Percentiles rank a stretch among this genome's conserved stretches.
These are phyloP conservation scores for Leishmania arabica DNA, from an alignment of 208 protist species.

Conservation along the genomic window DNA sequence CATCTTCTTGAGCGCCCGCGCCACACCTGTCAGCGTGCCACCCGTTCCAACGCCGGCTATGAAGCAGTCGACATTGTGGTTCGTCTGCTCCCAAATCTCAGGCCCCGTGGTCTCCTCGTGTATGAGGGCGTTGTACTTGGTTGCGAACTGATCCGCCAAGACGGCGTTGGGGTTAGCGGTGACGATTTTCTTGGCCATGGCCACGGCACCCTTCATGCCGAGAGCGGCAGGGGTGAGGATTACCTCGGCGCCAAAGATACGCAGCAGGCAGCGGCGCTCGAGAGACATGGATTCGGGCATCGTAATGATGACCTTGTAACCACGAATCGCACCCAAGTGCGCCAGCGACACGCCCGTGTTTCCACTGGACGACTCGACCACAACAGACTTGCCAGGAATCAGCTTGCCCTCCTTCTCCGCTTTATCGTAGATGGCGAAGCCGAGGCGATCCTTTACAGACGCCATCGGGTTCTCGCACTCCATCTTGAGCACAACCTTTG, in stretches of 20 bases:
- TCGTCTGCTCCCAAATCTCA: constrained; percentile 86
- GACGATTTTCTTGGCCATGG: constrained; percentile 82
- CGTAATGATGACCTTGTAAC: constrained; percentile 90
- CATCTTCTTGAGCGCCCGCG: constrained; percentile 68
- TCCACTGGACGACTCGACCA: constrained; percentile 91
- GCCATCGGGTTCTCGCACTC: constrained; percentile 87
- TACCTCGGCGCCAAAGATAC: constrained; percentile 88
- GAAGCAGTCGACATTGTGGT: constrained; percentile 84
- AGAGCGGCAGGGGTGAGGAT: constrained; percentile 87
- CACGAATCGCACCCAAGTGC: constrained; percentile 73
- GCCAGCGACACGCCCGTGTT: constrained; percentile 91
- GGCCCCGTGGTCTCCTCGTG: constrained; percentile 92
- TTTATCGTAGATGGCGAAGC: constrained; percentile 78
- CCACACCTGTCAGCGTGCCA: constrained; percentile 82
- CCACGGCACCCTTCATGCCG: constrained; percentile 89
- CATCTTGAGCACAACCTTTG: constrained; percentile 85
- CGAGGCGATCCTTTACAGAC: constrained; percentile 90
- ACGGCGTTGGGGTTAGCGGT: constrained; percentile 70
- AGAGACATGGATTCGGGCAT: constrained; percentile 94
- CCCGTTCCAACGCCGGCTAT: constrained; percentile 90
- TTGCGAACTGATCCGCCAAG: constrained; percentile 88
- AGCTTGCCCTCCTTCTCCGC: constrained; percentile 82
- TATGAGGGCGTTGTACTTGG: constrained; percentile 84
- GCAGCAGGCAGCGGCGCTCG: constrained; percentile 82
- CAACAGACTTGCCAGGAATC: constrained; percentile 75